These are phyloP conservation scores for Isoetes engelmannii DNA, from an alignment of 83 land plant species.

Conservation along the genomic window DNA sequence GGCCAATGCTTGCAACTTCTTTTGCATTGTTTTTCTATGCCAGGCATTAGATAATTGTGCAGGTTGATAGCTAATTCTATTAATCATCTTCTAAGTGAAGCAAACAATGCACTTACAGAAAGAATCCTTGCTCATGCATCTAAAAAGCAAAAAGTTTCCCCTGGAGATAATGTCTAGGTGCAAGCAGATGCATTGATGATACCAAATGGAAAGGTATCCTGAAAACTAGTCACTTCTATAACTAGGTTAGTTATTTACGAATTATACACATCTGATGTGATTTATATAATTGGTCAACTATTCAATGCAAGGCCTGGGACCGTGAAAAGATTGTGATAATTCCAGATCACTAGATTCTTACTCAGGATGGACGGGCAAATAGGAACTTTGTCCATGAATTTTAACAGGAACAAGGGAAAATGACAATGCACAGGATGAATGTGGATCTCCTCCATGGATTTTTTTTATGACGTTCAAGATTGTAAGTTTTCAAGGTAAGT, in stretches of 20 bases:
- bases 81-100: conserved; percentile 74
- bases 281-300: neutral
- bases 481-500: no score
- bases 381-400: conserved; percentile 88
- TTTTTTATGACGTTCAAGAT: no score
- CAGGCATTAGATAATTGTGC: no score
- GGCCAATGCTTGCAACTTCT: no score
- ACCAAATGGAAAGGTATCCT: conserved; percentile 71
- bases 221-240: no score
- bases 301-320: conserved; percentile 72
- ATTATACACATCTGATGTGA: neutral
- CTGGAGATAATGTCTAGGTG: conserved; percentile 96
- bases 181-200: conserved; percentile 85
- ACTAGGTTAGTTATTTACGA: neutral
- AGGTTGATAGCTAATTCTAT: no score
- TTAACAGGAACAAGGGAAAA: conserved; percentile 71
- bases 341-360: conserved; percentile 93
- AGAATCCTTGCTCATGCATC: conserved; percentile 75
- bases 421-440: no score
- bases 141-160: conserved; percentile 47
- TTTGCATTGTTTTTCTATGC: no score
- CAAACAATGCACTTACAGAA: conserved; percentile 89
- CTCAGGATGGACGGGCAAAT: conserved; percentile 86
- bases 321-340: conserved; percentile 87
- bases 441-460: no score